These are phyloP conservation scores for Hypomyces perniciosus DNA, from an alignment of 2,329 filamentous ascomycete genomes.

Conservation along the genomic window DNA sequence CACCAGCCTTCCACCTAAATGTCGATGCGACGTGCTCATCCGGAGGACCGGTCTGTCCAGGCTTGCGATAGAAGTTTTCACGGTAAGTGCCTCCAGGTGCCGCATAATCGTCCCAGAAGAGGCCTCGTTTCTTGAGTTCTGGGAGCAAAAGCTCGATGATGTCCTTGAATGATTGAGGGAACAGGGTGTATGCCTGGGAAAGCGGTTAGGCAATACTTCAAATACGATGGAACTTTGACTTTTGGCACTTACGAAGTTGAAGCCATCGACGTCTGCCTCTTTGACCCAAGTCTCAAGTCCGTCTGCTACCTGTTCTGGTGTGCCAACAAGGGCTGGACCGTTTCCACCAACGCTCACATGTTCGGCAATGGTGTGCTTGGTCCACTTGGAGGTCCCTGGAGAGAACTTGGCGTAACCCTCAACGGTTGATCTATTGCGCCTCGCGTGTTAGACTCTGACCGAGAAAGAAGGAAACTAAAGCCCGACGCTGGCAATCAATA, in stretches of 20 bases:
- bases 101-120: constrained; percentile 50
- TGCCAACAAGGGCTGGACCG: constrained; percentile 59
- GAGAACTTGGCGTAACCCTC: constrained; percentile 51
- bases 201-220: neutral
- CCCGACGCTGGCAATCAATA: neutral
- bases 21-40: constrained; percentile 47
- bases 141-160: constrained; percentile 60
- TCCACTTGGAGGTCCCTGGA: constrained; percentile 61
- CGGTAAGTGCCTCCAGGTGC: constrained; percentile 54
- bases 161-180: constrained; percentile 62
- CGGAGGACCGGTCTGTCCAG: constrained; percentile 44
- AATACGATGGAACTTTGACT: no score
- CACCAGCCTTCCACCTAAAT: constrained; percentile 34
- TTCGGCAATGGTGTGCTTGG: constrained; percentile 62
- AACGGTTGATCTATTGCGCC: constrained; percentile 40
- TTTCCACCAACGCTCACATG: constrained; percentile 64
- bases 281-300: constrained; percentile 30
- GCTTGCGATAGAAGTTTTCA: constrained; percentile 51
- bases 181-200: constrained; percentile 55
- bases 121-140: constrained; percentile 52
- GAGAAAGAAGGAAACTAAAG: neutral
- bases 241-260: constrained; percentile 56
- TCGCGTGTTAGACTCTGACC: neutral
- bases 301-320: constrained; percentile 31
- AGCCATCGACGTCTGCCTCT: constrained; percentile 60